Evolutionary conservation across 768 basidiomycete genomes (phyloP), one percentile per base, ranked within the genome.

Genomic region (Tricholoma flavovirens): DNA sequence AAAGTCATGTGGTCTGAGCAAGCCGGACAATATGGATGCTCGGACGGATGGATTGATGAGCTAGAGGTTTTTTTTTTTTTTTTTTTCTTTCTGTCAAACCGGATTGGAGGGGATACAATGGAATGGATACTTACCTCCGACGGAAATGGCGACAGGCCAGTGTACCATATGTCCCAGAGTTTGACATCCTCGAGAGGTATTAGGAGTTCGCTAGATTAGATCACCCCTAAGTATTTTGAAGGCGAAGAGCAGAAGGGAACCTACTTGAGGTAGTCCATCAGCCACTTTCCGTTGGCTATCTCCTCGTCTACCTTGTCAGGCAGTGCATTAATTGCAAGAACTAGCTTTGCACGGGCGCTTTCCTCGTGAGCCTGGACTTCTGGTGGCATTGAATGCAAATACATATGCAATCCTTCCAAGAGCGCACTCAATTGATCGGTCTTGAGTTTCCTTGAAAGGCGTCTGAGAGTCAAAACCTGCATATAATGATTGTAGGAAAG

Each of bases 161-260:
- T 89, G 56, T 84, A 88, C 87, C 87, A 91, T 8, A 89, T 68
- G 54, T 86, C 83, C 82, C 85, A 90, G 26, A 91, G 68, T 12
- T 70, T 67, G 2, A 68, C 57, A 5, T 78, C 75, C 54, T 87
- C 86, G 0, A 83, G 71, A 3, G 78, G 73, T 12, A 71, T 58
- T 9, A 82, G 59, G 12, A 73, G 67, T 6, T 67, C 66, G 51
- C 84, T 87, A 59, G 9, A 49, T 14, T 57, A 5, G 21, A 26
- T 30, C 3, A 35, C 52, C 19, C 15, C n/a, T 11, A 51, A 50
- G 10, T 45, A 36, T 3, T 32, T 55, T 14, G 14, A 49, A 30
- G 1, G 49, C 9, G 30, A 40, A 33, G 53, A 49, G 29, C 4
- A 51, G 17, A 9, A n/a, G 55, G 40, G 30, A 8, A 8, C 30